Base-by-base conservation (phyloP, 2,329 filamentous ascomycete genomes). In the Sarocladium kiliense region DNA sequence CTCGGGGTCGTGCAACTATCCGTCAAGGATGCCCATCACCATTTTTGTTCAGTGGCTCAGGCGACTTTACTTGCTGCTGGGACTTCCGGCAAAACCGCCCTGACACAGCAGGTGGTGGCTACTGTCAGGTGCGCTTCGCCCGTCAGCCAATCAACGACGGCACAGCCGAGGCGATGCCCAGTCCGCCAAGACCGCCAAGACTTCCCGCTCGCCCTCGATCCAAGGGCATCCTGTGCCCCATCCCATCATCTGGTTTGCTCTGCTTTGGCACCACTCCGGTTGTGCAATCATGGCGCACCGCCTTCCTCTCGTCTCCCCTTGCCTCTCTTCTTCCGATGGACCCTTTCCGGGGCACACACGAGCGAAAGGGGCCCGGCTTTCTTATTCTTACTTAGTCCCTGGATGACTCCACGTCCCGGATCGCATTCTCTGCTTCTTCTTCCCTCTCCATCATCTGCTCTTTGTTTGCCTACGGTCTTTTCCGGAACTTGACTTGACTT, bases 201-300 rank as follows among this genome's bases (percentile, higher is more conserved):
- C n/a, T n/a, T n/a, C n/a, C n/a, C n/a, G n/a, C n/a, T n/a, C n/a
- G n/a, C n/a, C n/a, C n/a, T n/a, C n/a, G n/a, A n/a, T n/a, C 47
- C 55, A 55, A 53, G 44, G 55, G 37, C 53, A 21, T 56, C 30
- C 54, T 49, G 34, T 54, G 44, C 44, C 44, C 44, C 44, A 49
- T 49, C 21, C 16, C 44, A 32, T 27, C 23, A 49, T 49, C 44
- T 23, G 41, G 10, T 44, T n/a, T 44, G 41, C 19, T 25, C 21
- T 44, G 18, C 18, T 19, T 6, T 23, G 32, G 23, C 44, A 32
- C 16, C 32, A 18, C 41, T 14, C 25, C 41, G 18, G 16, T 45
- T 45, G 19, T 49, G 44, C 44, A 9, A 30, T 32, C 44, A 49
- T 49, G 23, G 44, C 44, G n/a, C n/a, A n/a, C n/a, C n/a, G n/a